Base-by-base conservation (phyloP, 2,329 filamentous ascomycete genomes). In the Colletotrichum sp. region DNA sequence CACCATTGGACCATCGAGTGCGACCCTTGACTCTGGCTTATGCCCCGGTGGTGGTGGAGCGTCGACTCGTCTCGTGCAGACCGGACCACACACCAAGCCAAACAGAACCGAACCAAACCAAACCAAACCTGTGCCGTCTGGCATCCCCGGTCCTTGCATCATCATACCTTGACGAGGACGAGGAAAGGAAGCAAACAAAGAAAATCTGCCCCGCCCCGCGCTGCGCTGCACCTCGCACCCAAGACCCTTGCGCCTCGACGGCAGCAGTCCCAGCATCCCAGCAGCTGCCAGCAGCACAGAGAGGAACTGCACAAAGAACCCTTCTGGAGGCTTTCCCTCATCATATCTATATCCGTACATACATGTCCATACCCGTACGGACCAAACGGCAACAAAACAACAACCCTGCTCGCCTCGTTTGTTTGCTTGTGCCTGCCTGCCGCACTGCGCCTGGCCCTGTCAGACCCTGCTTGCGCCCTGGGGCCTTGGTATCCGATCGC, bases 71-170 rank as follows among this genome's bases (percentile, higher is more conserved):
- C 55, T 67, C 39, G 64, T 32, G 24, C 64, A 68, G 57, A 62
- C 59, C 59, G 4, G 63, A 22, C 71, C 28, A 62, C 66, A 70
- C 68, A 24, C 34, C 55, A 62, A 62, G 34, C 64, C 64, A 72
- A 52, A 69, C 64, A 48, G 44, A 48, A 30, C 71, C 28, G 59
- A n/a, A 57, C 30, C 66, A 69, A 73, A 39, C 52, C 64, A 62
- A 62, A 48, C 64, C 64, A 72, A 52, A 69, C 55, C 22, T 44
- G 55, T 64, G 34, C 34, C 34, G 59, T 74, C 44, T 63, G 28
- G 64, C 64, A 68, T 32, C 64, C 52, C 59, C 24, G 34, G 59
- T 36, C 67, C 59, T 71, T 74, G 72, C 44, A 71, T 74, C 72
- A 48, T 71, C 32, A 16, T 36, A 52, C 34, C 52, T 68, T 57